phyloP scores from a whole-genome alignment of 495 filamentous ascomycete genomes.

The Podospora didyma region DNA sequence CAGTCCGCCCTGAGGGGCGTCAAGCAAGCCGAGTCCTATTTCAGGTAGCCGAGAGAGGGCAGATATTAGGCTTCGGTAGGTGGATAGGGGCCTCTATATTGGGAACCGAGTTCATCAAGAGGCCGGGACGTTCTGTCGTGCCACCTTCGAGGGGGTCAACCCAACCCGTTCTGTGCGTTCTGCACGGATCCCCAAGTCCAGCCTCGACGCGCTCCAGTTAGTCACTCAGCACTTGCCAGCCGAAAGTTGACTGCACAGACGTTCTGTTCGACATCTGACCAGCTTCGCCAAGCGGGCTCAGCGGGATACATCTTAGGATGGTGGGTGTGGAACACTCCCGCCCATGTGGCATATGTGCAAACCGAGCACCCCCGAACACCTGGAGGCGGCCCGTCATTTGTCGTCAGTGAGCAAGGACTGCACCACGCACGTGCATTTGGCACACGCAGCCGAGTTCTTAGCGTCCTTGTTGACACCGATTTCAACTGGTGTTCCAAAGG shows the following conservation, averaged over 20 bases:
- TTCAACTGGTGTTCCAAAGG: slow-evolving; percentile 8
- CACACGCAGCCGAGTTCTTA: slow-evolving; percentile 8
- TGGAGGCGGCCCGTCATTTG: not conserved
- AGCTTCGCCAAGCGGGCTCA: not conserved
- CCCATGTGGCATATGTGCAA: not conserved
- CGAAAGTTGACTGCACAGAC: not conserved
- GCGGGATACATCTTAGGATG: not conserved
- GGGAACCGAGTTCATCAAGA: slow-evolving; percentile 12
- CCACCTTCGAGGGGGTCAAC: not conserved
- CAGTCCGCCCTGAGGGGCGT: not conserved
- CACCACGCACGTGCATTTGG: slow-evolving; percentile 15
- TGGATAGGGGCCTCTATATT: slow-evolving; percentile 10
- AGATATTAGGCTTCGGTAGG: slow-evolving; percentile 19
- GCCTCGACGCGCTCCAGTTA: not conserved
- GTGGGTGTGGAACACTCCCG: not conserved
- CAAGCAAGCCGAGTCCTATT: slow-evolving; percentile 19
- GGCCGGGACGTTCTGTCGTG: slow-evolving; percentile 8
- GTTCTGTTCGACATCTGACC: not conserved
- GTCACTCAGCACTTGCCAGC: not conserved
- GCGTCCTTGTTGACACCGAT: slow-evolving; percentile 3
- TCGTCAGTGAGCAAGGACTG: not conserved
- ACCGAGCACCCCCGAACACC: not conserved
- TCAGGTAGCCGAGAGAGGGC: slow-evolving; percentile 23
- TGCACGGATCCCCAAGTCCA: not conserved
- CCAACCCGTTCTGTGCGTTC: not conserved